phyloP scores from a whole-genome alignment of 2,329 filamentous ascomycete species.

The Plenodomus tracheiphilus region DNA sequence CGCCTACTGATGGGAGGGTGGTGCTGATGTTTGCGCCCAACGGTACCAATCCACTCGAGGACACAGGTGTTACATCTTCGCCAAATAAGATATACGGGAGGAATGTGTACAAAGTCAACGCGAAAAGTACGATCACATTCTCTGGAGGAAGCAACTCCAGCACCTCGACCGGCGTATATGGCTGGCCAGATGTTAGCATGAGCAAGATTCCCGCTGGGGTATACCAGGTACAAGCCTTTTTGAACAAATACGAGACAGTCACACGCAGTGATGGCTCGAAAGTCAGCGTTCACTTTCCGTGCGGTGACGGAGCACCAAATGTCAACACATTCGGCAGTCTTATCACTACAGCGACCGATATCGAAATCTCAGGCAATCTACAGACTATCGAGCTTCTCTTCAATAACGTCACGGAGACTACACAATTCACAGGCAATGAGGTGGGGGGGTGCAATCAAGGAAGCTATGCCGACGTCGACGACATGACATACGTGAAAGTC shows the following conservation, averaged over 20 bases:
- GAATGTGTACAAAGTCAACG: constrained; percentile 37
- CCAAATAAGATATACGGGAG: constrained; percentile 44
- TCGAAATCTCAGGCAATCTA: constrained; percentile 28
- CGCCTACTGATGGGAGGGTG: constrained; percentile 36
- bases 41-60: constrained; percentile 39
- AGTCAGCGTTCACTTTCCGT: constrained; percentile 43
- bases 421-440: constrained; percentile 37
- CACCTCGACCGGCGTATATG: constrained; percentile 35
- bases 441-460: constrained; percentile 45
- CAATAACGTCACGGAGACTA: constrained; percentile 26
- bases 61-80: constrained; percentile 42
- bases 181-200: constrained; percentile 40
- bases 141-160: constrained; percentile 31
- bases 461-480: constrained; percentile 42
- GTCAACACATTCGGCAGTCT: constrained; percentile 39
- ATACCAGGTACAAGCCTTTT: constrained; percentile 42
- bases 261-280: constrained; percentile 43
- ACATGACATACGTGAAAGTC: constrained; percentile 44
- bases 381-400: constrained; percentile 40
- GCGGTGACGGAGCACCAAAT: constrained; percentile 39
- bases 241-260: constrained; percentile 42
- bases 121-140: constrained; percentile 21
- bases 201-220: constrained; percentile 33
- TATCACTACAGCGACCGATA: constrained; percentile 23
- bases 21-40: constrained; percentile 41